A percentile compares a stretch with the other conserved stretches of the same genome.
Evolutionary conservation across 1,139 yeast species (phyloP).

Genomic region (Pichia norvegensis): DNA sequence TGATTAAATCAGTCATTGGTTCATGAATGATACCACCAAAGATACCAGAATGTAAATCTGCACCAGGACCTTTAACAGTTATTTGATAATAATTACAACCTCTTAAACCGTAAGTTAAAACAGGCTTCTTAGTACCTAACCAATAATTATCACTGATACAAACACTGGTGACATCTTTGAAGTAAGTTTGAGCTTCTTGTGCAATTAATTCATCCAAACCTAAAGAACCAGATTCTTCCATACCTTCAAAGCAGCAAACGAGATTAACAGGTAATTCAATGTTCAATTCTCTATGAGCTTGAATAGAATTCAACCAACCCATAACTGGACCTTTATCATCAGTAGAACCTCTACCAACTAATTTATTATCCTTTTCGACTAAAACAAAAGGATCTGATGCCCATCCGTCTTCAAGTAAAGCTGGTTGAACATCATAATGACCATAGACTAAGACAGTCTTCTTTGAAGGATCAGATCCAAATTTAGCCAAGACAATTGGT

Average conservation of each 20-base stretch:
- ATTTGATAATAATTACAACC: constrained; percentile 93
- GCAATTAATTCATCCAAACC: constrained; percentile 83
- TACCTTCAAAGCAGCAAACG: constrained; percentile 92
- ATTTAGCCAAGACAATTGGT: constrained; percentile 84
- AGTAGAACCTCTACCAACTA: constrained; percentile 90
- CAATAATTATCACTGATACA: constrained; percentile 97
- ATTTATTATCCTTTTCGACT: constrained; percentile 51
- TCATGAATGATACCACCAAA: constrained; percentile 97
- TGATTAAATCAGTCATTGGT: constrained; percentile 90
- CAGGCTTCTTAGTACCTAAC: constrained; percentile 96
- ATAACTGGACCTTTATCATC: constrained; percentile 98
- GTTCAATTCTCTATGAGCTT: constrained; percentile 81
- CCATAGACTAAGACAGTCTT: constrained; percentile 91
- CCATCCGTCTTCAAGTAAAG: constrained; percentile 91
- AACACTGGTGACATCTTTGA: constrained; percentile 84
- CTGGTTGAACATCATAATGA: constrained; percentile 98
- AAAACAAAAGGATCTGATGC: constrained; percentile 79
- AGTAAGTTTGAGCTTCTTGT: constrained; percentile 68
- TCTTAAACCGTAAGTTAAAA: constrained; percentile 92
- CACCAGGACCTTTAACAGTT: constrained; percentile 80
- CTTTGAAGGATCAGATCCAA: constrained; percentile 70
- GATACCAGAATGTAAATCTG: constrained; percentile 95
- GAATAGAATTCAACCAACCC: constrained; percentile 90
- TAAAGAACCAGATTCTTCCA: constrained; percentile 96
- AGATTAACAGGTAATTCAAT: constrained; percentile 90